Evolutionary conservation across 2,329 filamentous ascomycete species (phyloP), one percentile per base, ranked within the genome.

Genomic region (Nannizziopsis barbatae): DNA sequence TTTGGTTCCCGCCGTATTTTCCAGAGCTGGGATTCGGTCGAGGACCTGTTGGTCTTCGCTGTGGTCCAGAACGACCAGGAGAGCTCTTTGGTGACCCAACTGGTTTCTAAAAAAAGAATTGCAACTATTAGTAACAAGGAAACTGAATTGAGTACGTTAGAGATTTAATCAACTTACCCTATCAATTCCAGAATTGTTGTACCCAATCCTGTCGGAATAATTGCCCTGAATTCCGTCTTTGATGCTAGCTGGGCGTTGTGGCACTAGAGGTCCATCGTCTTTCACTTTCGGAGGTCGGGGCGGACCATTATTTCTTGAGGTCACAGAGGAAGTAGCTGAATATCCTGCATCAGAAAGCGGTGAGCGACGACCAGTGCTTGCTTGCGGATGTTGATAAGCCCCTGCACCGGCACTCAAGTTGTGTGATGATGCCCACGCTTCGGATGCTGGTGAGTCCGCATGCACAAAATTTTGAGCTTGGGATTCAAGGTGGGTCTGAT

Each of bases 401-500:
- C 58, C 61, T 41, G 22, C 22, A 27, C 22, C 22, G 7, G 62
- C 62, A 33, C 60, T 52, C 37, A 71, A 57, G 49, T 65, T 70
- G 38, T 66, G 63, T 40, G 66, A 68, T 6, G 70, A 71, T 7
- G 64, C 67, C 66, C 69, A 73, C 37, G 66, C 65, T 2, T 72
- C 71, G 1, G 70, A 71, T 18, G 59, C 59, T 3, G 67, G 68
- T 0, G 68, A 70, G 10, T 59, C 59, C 1, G 67, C 66, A 7
- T 61, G 61, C 10, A 53, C 65, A 55, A 74, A 81, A 38, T 71
- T 67, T 45, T 77, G 73, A 11, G 79, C 79, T 58, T 81, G 73
- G 1, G 71, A 73, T 61, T 83, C 79, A 8, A 83, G 68, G 15
- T 76, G 73, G 46, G 72, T 74, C 57, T 81, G 77, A 57, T 80